Evolutionary conservation across 768 basidiomycete genomes (phyloP), one percentile per base, ranked within the genome.

Genomic region (Suillus discolor): DNA sequence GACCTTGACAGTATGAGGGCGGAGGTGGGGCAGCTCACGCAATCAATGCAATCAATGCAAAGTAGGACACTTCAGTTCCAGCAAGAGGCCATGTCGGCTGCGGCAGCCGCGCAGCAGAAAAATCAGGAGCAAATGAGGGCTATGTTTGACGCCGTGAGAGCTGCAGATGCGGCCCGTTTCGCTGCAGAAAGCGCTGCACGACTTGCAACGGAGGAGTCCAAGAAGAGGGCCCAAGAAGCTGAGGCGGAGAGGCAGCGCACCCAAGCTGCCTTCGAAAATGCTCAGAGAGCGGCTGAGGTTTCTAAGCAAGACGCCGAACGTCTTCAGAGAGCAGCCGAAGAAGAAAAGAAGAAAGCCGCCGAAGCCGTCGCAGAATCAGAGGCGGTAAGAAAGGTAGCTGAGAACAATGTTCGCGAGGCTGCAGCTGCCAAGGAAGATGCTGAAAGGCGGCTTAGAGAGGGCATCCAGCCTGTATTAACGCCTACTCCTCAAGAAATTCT

Each of bases 401-500:
- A 31, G 15, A 51, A 65, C 6, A 42, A 38, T 53, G 59, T 39
- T 36, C 41, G 54, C 23, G 25, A 39, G 28, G 65, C 65, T 31
- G 55, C 36, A 36, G 25, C 61, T 4, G 63, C 66, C 13, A 42
- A 64, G 38, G 41, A 67, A 31, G 66, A 67, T 4, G 63, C 63
- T 15, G 66, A 67, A 34, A 39, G 20, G 25, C 31, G 31, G 42
- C 63, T 64, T 62, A 65, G 39, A 34, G 65, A 66, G 20, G 69
- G 67, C 28, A 62, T 70, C 13, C 69, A 69, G 20, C 69, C 71
- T 51, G 61, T 66, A 20, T 53, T 65, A 28, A 60, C 62, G 67
- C 71, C 71, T n/a, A 68, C 67, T 15, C 62, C 53, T 44, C 62
- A 63, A 57, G 72, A 71, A 47, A 53, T 67, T 31, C 28, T 15